Evolutionary conservation across 805 yeast genomes (phyloP), one percentile per base, ranked within the genome.

Genomic region (Komagataella mondaviorum): DNA sequence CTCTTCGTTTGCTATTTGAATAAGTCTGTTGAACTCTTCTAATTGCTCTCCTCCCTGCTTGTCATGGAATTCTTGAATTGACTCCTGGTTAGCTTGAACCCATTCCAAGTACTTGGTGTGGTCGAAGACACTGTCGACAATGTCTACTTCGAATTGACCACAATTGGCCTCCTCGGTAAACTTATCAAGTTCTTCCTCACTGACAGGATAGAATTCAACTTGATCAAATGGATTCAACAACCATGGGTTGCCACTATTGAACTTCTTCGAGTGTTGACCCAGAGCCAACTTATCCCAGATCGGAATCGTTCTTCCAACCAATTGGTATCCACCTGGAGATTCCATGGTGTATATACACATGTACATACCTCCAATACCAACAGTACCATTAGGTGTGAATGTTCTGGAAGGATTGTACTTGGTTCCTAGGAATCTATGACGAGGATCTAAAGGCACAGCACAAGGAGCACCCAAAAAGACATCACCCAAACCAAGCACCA

Each of bases 261-360:
- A 65, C 6, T 73, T 73, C 23, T 72, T 65, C 22, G 77, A 67
- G 58, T 83, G 89, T 22, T 71, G 67, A 46, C 89, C 93, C 56
- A 93, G 72, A 36, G 87, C 76, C 60, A 91, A 76, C 70, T 88
- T 90, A 66, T 91, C 99, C 99, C 99, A 91, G 59, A 91, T 90
- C 51, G 98, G 98, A 57, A 93, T 82, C 8, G 99, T 91, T 63
- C 98, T 80, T 52, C 98, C 99, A 55, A 89, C 91, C 59, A 91
- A 76, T 71, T 91, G 98, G 69, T 91, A 91, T 36, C 99, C 99
- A 70, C 99, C 99, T 48, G 99, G 99, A 23, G 96, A 88, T 58
- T 88, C 95, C 91, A 91, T 90, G 36, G 98, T 88, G 69, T 91
- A 91, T 59, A 91, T 90, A 72, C 98, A 91, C 98, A 91, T 90